Percentiles rank a stretch among this genome's conserved stretches.
These are phyloP conservation scores for Gossypium davidsonii DNA, from an alignment of 441 rosid genomes.

Conservation along the genomic window DNA sequence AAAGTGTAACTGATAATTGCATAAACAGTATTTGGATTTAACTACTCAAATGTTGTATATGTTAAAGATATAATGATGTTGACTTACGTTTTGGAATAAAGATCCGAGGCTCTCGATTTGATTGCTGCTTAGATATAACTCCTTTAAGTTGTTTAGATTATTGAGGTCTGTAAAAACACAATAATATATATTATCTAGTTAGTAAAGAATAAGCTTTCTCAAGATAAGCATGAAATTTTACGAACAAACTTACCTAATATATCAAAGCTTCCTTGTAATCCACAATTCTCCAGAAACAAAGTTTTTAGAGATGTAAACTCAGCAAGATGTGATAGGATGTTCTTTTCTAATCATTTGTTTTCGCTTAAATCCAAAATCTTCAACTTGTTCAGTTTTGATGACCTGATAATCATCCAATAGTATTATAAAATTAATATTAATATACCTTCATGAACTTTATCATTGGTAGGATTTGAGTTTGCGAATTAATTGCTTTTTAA, in stretches of 20 bases:
- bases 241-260: too few relatives aligned
- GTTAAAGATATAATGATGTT: background rate
- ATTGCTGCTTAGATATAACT: background rate
- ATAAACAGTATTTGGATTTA: background rate
- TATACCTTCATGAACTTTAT: too few relatives aligned
- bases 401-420: too few relatives aligned
- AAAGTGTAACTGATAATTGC: background rate
- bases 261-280: too few relatives aligned
- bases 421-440: too few relatives aligned
- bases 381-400: background rate
- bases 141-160: background rate
- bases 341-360: conserved; percentile 6
- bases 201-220: background rate
- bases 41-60: background rate
- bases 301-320: too few relatives aligned
- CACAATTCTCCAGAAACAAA: too few relatives aligned
- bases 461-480: too few relatives aligned
- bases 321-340: conserved; percentile 10
- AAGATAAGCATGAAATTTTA: background rate
- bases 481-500: too few relatives aligned
- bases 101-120: background rate
- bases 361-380: background rate
- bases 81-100: background rate
- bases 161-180: background rate
- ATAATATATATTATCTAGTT: background rate